Conservation (phyloP, 495 filamentous ascomycete genomes). For the Mytilinidion resinicola region DNA sequence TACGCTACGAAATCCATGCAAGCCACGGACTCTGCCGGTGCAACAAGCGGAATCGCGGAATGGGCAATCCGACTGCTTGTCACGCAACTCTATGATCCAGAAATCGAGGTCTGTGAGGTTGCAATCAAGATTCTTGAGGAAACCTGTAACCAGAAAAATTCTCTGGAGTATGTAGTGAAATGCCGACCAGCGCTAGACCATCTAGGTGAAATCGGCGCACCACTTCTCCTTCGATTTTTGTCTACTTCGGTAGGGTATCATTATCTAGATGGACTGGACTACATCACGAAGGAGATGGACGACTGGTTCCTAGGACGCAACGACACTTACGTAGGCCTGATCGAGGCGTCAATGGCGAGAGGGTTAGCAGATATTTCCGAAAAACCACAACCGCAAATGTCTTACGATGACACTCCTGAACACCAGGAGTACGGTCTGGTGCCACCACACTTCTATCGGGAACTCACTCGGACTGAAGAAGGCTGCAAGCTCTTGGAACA, state of each 20-base stretch:
- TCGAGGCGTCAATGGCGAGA: constrained; percentile 89
- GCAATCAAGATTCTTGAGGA: constrained; percentile 97
- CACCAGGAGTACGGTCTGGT: constrained; percentile 59
- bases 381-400: constrained; percentile 40
- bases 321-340: constrained; percentile 87
- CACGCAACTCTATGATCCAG: constrained; percentile 95
- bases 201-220: constrained; percentile 92
- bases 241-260: constrained; percentile 96
- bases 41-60: constrained; percentile 48
- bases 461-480: constrained; percentile 85
- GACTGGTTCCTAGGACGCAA: constrained; percentile 98
- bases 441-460: constrained; percentile 94
- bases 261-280: constrained; percentile 93
- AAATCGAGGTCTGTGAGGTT: constrained; percentile 90
- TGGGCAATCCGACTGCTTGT: constrained; percentile 95
- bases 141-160: constrained; percentile 83
- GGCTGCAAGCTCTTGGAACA: constrained; percentile 83
- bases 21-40: constrained; percentile 9
- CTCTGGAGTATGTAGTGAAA: constrained; percentile 91
- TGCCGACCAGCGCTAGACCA: constrained; percentile 95
- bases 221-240: constrained; percentile 83
- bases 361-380: constrained; percentile 61
- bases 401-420: constrained; percentile 51
- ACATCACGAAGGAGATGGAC: constrained; percentile 98
- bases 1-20: constrained; percentile 54